Base-by-base conservation (phyloP, 169 alveolate species). In the Plasmodium coatneyi region DNA sequence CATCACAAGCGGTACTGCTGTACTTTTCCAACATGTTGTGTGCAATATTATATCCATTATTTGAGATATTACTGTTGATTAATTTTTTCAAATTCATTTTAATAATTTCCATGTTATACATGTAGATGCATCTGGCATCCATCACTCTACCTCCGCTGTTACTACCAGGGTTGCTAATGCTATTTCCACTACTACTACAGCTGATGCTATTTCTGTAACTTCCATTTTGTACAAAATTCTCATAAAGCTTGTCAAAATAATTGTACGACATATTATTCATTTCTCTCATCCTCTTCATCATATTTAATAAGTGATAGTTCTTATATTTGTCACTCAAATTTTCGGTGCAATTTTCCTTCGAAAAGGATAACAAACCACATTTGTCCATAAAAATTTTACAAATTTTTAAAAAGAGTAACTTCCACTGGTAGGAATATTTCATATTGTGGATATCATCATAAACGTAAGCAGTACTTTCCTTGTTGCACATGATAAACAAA, bases 201-300 rank as follows among this genome's bases (percentile, higher is more conserved):
- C 0, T 66, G n/a, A 7, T 10, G 36, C 19, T 66, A 2, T 2
- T 66, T 19, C 76, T 12, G 30, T 19, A 22, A 74, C 82, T 5
- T 32, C 82, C 43, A 0, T 39, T 39, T 0, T 16, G 46, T 52
- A 60, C 12, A 79, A 89, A 54, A 5, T 66, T 60, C 22, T 89
- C 94, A 79, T 89, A 79, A 1, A 89, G 41, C 82, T 89, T 89
- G 22, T 89, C 82, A 89, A 89, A 89, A 89, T 89, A 89, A 79
- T 79, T 52, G 28, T 86, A 86, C 3, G 93, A 52, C 80, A 86
- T 34, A 54, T 34, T 60, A 34, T 89, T 89, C 66, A 60, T 89
- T 32, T 79, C 49, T 43, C 89, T 60, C 89, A 79, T 71, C 16
- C 66, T 80, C 72, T 34, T 80, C 54, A 79, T 39, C 49, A 66